Evolutionary conservation across 140 eudicot genomes (phyloP), one percentile per base, ranked within the genome.

Genomic region (Oenanthe javanica): DNA sequence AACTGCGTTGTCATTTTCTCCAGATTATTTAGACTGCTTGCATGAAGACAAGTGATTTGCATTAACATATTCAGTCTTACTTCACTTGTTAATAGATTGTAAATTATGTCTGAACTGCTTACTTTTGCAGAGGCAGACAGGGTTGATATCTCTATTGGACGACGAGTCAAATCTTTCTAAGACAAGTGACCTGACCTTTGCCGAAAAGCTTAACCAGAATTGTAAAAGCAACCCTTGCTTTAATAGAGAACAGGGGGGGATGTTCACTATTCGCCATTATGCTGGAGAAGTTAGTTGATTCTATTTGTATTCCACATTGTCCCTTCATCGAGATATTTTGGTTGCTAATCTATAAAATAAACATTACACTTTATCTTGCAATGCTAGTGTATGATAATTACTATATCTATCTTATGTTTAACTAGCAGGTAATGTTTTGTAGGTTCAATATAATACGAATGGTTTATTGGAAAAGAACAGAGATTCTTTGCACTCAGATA

Each of bases 381-480:
- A 45, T 72, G 51, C 16, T 72, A 43, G 25, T 12, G 2, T 72
- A 43, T 45, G 50, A 72, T 66, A 71, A 42, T 42, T 42, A 18
- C 76, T 38, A n/a, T 10, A 18, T 80, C 18, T 31, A 45, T 16
- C 13, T 9, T 16, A 19, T 43, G 63, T 9, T 52, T 19, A 46
- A 57, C 80, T 4, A 59, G 57, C 50, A 0, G 55, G 70, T 55
- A 47, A 47, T 43, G 4, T 43, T 61, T 49, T 81, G 81, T 78
- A 90, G 94, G 94, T 95, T 87, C 85, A 86, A 38, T 95, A 95
- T 45, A 92, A 95, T 80, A 87, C 96, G 18, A 83, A 50, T 15
- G 94, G 86, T 66, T 87, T 95, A 83, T 85, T 95, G 93, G 93
- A 89, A 79, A 95, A 90, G 86, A 95, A 95, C 85, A 84, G 92